Conservation (phyloP, 495 filamentous ascomycete species). For the Neurospora sp. region DNA sequence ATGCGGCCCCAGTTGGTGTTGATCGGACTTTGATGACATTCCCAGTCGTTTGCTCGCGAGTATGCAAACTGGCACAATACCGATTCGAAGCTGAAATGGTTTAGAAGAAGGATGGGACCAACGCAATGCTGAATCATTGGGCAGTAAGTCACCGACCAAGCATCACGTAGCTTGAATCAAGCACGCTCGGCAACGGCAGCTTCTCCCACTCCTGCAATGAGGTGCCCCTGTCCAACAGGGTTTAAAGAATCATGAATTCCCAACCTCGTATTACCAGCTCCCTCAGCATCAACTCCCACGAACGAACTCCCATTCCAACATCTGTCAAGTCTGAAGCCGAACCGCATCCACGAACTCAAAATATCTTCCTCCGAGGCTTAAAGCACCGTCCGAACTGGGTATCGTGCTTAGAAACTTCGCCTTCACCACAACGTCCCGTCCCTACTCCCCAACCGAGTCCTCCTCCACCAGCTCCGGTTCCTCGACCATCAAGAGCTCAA, state of each 20-base stretch:
- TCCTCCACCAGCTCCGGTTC: not conserved
- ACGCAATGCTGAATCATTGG: not conserved
- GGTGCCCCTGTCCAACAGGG: not conserved
- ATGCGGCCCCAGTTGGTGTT: not conserved
- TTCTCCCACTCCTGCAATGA: not conserved
- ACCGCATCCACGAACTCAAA: not conserved
- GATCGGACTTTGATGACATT: not conserved
- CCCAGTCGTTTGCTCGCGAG: not conserved
- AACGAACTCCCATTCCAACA: not conserved
- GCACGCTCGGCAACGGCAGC: not conserved
- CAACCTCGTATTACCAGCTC: not conserved
- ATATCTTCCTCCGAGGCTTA: not conserved
- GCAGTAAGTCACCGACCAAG: not conserved
- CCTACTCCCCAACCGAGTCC: not conserved
- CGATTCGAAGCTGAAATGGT: not conserved
- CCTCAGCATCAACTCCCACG: not conserved
- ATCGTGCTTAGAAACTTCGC: accelerated
- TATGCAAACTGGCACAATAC: not conserved
- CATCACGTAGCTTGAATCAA: not conserved
- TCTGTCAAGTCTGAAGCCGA: not conserved
- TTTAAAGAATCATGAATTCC: not conserved
- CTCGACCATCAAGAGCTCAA: not conserved
- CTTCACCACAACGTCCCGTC: not conserved
- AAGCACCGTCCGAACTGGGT: not conserved
- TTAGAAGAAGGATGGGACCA: not conserved